Evolutionary conservation across 495 filamentous ascomycete species (phyloP).

Genomic region (Aspergillus cavernicola): DNA sequence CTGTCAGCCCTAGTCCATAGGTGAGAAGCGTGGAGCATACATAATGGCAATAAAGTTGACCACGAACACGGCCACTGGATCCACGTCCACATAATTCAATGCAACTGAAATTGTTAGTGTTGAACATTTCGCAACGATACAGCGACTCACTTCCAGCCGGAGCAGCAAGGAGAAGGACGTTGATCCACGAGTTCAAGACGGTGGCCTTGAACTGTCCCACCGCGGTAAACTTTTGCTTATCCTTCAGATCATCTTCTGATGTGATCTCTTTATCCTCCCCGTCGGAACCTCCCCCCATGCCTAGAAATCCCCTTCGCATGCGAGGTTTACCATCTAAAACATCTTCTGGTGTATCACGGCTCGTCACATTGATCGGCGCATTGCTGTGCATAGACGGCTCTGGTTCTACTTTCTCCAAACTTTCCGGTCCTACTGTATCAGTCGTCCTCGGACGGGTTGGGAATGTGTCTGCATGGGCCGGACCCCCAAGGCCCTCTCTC

Average conservation of each 20-base stretch:
- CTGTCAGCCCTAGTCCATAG: neutral
- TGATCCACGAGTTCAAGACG: conserved; percentile 78
- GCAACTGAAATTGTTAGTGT: conserved; percentile 47
- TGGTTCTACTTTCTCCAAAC: conserved; percentile 15
- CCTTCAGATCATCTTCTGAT: conserved; percentile 7
- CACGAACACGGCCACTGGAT: conserved; percentile 64
- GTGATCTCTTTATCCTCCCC: conserved; percentile 2
- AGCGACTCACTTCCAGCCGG: conserved; percentile 58
- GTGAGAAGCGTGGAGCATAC: conserved; percentile 18
- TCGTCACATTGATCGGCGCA: conserved; percentile 37
- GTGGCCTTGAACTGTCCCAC: conserved; percentile 66
- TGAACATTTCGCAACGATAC: neutral
- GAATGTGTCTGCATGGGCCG: conserved; percentile 27
- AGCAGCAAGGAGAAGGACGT: conserved; percentile 72
- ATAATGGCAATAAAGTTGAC: conserved; percentile 89
- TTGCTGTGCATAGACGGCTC: conserved; percentile 32
- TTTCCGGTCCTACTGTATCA: conserved; percentile 12
- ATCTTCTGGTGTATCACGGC: conserved; percentile 1
- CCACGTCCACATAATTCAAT: conserved; percentile 56
- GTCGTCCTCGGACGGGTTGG: conserved; percentile 26
- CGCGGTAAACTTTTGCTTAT: conserved; percentile 58
- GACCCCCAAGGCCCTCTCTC: conserved; percentile 24
- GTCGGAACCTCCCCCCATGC: conserved; percentile 13
- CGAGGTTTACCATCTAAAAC: conserved; percentile 22
- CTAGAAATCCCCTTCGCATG: conserved; percentile 25